Conservation (phyloP, 768 basidiomycete species). For the Podaxis sp. region DNA sequence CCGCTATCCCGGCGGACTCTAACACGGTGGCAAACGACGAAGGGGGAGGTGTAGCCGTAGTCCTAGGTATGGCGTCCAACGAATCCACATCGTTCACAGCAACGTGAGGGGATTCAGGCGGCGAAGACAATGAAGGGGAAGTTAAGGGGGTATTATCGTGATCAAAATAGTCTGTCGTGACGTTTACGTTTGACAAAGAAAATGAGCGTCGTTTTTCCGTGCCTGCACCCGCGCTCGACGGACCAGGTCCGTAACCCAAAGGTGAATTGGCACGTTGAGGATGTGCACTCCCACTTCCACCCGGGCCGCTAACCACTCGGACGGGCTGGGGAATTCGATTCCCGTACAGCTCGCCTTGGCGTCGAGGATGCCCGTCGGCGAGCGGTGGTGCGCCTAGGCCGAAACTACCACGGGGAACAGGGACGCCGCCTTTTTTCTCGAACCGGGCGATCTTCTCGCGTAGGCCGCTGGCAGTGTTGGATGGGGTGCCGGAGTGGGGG, state of each 20-base stretch:
- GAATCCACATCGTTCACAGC: neutral
- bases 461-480: constrained; percentile 28
- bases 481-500: constrained; percentile 16
- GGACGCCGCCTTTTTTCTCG: constrained; percentile 74
- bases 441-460: constrained; percentile 80
- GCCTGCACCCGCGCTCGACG: constrained; percentile 7
- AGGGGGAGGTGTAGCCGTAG: neutral
- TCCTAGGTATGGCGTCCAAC: neutral
- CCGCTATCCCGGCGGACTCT: neutral
- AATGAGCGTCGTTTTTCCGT: constrained; percentile 29
- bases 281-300: neutral
- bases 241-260: constrained; percentile 13
- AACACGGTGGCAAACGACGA: constrained; percentile 5
- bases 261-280: constrained; percentile 19
- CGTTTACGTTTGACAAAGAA: constrained; percentile 29
- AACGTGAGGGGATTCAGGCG: constrained; percentile 26
- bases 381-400: constrained; percentile 65
- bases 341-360: constrained; percentile 70
- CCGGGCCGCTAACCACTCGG: constrained; percentile 28
- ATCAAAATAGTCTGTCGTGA: constrained; percentile 22
- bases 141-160: constrained; percentile 26
- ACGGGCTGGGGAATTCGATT: constrained; percentile 59
- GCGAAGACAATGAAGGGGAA: constrained; percentile 30
- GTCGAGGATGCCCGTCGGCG: constrained; percentile 45
- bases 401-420: constrained; percentile 75